Percentiles rank a stretch among this genome's conserved stretches.
These are phyloP conservation scores for Amanita molliuscula DNA, from an alignment of 768 basidiomycete species.

Conservation along the genomic window DNA sequence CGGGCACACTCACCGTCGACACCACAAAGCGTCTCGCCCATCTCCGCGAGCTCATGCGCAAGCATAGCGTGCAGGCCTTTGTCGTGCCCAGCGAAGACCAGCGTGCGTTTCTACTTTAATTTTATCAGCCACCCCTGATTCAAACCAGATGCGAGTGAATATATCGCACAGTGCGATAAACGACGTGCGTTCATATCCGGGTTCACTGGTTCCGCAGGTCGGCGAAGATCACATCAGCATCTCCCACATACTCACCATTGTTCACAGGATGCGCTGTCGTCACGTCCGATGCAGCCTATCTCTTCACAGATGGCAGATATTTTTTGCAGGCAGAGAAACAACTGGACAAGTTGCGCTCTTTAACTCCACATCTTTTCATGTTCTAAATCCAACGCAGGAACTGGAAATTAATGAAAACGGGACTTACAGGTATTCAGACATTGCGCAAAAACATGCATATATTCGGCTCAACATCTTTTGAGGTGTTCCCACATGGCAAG, in stretches of 20 bases:
- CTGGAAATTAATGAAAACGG: conserved; percentile 93
- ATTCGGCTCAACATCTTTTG: background rate
- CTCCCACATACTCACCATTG: background rate
- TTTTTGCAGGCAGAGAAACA: conserved; percentile 89
- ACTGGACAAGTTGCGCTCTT: conserved; percentile 56
- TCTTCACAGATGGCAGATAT: conserved; percentile 96
- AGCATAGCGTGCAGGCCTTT: conserved; percentile 52
- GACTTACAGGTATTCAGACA: conserved; percentile 51
- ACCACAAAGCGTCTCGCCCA: conserved; percentile 53
- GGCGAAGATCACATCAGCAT: conserved; percentile 8
- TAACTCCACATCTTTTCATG: background rate
- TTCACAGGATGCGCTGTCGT: conserved; percentile 12
- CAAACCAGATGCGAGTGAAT: conserved; percentile 73
- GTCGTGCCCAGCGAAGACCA: conserved; percentile 91
- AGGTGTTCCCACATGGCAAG: conserved; percentile 90
- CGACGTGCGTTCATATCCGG: conserved; percentile 85
- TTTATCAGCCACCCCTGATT: background rate
- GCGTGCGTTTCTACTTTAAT: conserved; percentile 39
- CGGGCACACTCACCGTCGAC: conserved; percentile 36
- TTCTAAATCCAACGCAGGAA: conserved; percentile 36
- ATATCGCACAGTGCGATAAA: conserved; percentile 75
- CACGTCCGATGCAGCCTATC: conserved; percentile 36
- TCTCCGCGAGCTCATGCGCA: conserved; percentile 63
- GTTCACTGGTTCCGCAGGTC: conserved; percentile 91
- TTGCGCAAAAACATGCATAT: background rate